phyloP scores from a whole-genome alignment of 108 stramenopile genomes.

The Nitzschia inconspicua region DNA sequence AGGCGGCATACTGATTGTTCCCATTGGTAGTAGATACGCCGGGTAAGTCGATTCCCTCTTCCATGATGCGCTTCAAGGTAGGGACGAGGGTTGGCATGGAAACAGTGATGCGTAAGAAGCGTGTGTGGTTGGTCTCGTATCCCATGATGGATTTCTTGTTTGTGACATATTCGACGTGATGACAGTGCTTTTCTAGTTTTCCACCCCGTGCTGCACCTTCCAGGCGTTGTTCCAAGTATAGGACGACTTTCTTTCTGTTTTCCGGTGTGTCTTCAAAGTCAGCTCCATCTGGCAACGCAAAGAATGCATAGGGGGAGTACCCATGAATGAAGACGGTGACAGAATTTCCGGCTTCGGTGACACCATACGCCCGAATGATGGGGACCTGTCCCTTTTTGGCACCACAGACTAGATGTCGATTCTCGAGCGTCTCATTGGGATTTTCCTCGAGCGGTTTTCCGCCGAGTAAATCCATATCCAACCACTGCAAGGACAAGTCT shows the following conservation, averaged over 20 bases:
- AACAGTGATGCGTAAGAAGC: conserved; percentile 86
- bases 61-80: conserved; percentile 86
- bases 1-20: conserved; percentile 44
- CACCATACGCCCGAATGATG: conserved; percentile 93
- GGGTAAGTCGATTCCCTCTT: conserved; percentile 85
- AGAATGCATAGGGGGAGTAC: conserved; percentile 94
- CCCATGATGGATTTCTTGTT: conserved; percentile 85
- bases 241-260: conserved; percentile 51
- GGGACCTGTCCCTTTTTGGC: conserved; percentile 75
- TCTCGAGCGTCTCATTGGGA: conserved; percentile 45
- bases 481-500: conserved; percentile 89
- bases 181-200: conserved; percentile 37
- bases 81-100: conserved; percentile 93
- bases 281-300: conserved; percentile 62
- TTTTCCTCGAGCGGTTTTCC: conserved; percentile 72
- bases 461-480: conserved; percentile 94
- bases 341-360: conserved; percentile 88
- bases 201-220: conserved; percentile 25
- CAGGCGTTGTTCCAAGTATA: conserved; percentile 24
- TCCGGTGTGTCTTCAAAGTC: conserved; percentile 47
- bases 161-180: conserved; percentile 54
- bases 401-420: conserved; percentile 49
- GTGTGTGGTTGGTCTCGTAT: conserved; percentile 70
- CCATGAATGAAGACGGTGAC: conserved; percentile 94
- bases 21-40: conserved; percentile 39